phyloP scores from a whole-genome alignment of 805 yeast genomes.

The Candida michaelii region DNA sequence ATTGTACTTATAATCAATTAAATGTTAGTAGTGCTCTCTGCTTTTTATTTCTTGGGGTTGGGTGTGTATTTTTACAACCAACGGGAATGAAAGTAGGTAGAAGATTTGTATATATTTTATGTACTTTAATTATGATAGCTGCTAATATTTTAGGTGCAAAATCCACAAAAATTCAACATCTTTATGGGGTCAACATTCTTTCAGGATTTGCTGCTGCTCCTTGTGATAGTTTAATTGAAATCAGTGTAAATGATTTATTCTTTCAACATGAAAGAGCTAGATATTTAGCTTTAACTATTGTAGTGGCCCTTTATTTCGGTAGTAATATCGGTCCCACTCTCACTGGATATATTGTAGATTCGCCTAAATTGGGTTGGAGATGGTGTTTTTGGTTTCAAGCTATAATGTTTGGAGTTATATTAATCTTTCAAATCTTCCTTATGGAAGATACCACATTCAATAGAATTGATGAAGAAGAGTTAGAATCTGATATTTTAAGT shows the following conservation, averaged over 20 bases:
- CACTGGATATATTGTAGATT: slow-evolving; percentile 41
- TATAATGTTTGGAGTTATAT: slow-evolving; percentile 34
- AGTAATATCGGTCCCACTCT: slow-evolving; percentile 44
- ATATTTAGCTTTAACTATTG: slow-evolving; percentile 29
- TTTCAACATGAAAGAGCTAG: slow-evolving; percentile 44
- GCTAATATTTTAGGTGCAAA: slow-evolving; percentile 27
- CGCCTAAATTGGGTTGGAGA: slow-evolving; percentile 35
- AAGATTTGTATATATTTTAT: slow-evolving; percentile 26
- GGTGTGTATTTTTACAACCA: slow-evolving; percentile 35
- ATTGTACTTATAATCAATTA: slow-evolving; percentile 23
- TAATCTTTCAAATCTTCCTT: slow-evolving; percentile 30
- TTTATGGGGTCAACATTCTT: slow-evolving; percentile 24
- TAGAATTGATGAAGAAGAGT: slow-evolving; percentile 25
- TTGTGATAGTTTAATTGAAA: slow-evolving; percentile 47
- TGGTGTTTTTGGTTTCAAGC: slow-evolving; percentile 34
- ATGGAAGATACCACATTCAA: slow-evolving; percentile 46
- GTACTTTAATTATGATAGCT: slow-evolving; percentile 24
- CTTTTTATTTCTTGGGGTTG: slow-evolving; percentile 32
- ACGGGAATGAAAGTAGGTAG: slow-evolving; percentile 31
- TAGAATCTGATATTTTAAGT: slow-evolving; percentile 30
- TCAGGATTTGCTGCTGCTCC: slow-evolving; percentile 40
- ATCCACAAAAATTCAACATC: slow-evolving; percentile 20
- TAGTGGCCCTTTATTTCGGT: slow-evolving; percentile 46
- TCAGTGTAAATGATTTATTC: slow-evolving; percentile 44
- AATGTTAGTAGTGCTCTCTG: slow-evolving; percentile 26